Percentiles rank a stretch among this genome's conserved stretches.
Evolutionary conservation across 257 asterid species (phyloP).

Genomic region (Nicotiana tabacum): DNA sequence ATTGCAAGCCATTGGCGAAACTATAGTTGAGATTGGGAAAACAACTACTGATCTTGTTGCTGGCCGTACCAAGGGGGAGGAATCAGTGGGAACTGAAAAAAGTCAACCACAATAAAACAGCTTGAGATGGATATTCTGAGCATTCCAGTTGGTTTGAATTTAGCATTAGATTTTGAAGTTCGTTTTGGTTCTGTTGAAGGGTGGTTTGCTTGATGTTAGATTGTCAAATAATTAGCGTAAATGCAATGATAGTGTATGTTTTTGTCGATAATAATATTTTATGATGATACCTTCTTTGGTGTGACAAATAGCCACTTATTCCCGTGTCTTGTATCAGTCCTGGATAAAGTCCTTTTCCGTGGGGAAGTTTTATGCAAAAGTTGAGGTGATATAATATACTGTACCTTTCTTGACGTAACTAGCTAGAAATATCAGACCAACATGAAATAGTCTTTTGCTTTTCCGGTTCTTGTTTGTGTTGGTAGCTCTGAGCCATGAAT

Average conservation of each 20-base stretch:
- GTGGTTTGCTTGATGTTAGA: neutral
- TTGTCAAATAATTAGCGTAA: neutral
- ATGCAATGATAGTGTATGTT: neutral
- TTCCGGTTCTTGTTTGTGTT: too few species aligned
- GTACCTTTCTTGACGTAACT: too few species aligned
- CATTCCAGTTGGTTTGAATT: neutral
- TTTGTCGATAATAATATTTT: neutral
- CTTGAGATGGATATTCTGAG: neutral
- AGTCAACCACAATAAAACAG: neutral
- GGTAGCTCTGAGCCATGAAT: too few species aligned
- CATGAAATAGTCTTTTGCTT: too few species aligned
- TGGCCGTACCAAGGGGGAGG: constrained; percentile 31
- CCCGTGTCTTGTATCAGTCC: too few species aligned
- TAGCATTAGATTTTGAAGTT: neutral
- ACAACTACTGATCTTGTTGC: constrained; percentile 55
- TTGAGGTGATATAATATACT: too few species aligned
- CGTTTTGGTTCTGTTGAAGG: neutral
- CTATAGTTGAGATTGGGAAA: constrained; percentile 76
- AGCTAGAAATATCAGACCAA: too few species aligned
- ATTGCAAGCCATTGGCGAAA: constrained; percentile 76
- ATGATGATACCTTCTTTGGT: neutral
- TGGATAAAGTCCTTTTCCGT: too few species aligned
- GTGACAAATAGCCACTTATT: neutral
- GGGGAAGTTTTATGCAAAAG: too few species aligned
- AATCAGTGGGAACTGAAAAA: neutral